Percentiles rank a stretch among this genome's conserved stretches.
Evolutionary conservation across 1,284 basidiomycete species (phyloP).

Genomic region (Fomitopsis palustris): DNA sequence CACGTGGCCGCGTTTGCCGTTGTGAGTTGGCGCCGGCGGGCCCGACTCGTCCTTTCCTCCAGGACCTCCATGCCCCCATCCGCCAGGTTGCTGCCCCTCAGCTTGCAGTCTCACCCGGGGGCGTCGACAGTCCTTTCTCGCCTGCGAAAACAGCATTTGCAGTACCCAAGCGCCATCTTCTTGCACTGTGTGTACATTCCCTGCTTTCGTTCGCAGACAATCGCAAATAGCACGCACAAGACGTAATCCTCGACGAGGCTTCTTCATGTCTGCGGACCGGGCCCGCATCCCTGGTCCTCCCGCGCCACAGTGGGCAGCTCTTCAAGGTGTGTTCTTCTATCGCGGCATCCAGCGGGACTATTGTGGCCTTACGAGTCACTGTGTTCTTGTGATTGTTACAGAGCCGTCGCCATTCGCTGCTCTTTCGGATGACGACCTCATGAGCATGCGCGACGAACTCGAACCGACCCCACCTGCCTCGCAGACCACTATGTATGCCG

Average conservation of each 20-base stretch:
- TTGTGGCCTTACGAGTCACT: neutral
- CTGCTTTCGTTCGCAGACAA: too few species aligned
- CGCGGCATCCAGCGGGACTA: neutral
- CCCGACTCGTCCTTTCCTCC: neutral
- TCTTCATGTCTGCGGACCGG: neutral
- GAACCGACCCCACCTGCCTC: slow-evolving; percentile 6
- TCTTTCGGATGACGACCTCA: slow-evolving; percentile 6
- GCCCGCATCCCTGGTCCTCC: neutral
- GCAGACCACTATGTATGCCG: neutral
- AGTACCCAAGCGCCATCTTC: too few species aligned
- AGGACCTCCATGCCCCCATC: neutral
- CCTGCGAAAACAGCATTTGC: too few species aligned
- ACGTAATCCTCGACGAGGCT: neutral
- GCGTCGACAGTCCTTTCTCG: too few species aligned
- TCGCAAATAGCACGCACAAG: too few species aligned
- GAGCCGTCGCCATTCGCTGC: slow-evolving; percentile 1
- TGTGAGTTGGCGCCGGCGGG: neutral
- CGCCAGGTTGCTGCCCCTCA: too few species aligned
- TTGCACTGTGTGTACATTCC: too few species aligned
- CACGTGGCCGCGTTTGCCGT: neutral
- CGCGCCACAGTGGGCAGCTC: neutral
- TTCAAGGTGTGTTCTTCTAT: neutral
- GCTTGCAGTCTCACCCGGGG: too few species aligned
- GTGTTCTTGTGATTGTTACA: neutral
- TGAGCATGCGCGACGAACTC: slow-evolving; percentile 14